Evolutionary conservation across 441 rosid species (phyloP).

Genomic region (Croton laevigatus): DNA sequence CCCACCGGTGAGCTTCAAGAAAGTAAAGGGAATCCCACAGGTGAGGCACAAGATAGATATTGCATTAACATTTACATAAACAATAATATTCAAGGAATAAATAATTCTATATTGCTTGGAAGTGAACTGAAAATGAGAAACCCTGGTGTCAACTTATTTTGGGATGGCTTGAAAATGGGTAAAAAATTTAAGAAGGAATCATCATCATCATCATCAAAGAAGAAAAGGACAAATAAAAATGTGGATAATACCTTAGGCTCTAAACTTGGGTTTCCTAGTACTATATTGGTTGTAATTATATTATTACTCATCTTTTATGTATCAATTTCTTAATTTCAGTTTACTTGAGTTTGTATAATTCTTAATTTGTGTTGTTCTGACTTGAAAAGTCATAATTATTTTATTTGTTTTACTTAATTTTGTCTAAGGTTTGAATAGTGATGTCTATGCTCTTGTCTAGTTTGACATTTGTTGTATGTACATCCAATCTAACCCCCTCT

Average conservation of each 20-base stretch:
- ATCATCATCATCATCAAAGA: conserved; percentile 5
- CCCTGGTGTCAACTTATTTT: conserved; percentile 56
- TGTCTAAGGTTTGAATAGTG: neutral
- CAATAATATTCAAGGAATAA: conserved; percentile 66
- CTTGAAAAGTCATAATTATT: conserved; percentile 1
- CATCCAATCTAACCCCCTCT: neutral
- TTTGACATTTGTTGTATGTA: neutral
- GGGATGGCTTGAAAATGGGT: conserved; percentile 38
- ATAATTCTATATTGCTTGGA: conserved; percentile 49
- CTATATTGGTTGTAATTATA: conserved; percentile 26
- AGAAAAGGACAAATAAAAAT: neutral
- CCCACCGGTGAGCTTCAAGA: conserved; percentile 31
- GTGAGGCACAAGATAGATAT: conserved; percentile 41
- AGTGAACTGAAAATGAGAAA: conserved; percentile 57
- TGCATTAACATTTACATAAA: conserved; percentile 72
- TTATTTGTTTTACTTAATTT: neutral
- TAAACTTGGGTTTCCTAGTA: conserved; percentile 24
- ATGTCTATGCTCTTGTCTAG: neutral
- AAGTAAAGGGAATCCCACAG: conserved; percentile 26
- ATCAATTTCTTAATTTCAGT: neutral
- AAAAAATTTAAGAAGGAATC: neutral
- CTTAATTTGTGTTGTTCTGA: neutral
- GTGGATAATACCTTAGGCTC: conserved; percentile 2
- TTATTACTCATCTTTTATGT: conserved; percentile 5
- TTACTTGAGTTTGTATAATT: neutral